Evolutionary conservation across 2,329 filamentous ascomycete species (phyloP), one percentile per base, ranked within the genome.

Genomic region (Stachybotrys chlorohalonatus): DNA sequence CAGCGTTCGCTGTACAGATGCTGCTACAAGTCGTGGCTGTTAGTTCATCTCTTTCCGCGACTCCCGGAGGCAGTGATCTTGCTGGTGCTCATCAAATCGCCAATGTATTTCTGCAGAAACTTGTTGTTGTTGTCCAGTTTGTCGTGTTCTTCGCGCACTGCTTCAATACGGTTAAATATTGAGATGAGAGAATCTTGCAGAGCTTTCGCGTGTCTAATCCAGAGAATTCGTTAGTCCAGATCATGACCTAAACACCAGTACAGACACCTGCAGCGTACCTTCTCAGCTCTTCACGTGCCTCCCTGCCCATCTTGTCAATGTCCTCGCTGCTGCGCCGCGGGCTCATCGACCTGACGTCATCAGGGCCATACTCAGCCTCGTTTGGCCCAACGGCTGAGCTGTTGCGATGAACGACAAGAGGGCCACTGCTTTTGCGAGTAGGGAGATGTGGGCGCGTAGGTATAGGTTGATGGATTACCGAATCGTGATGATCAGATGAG

Each of bases 71-170:
- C 78, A 1, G 84, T 87, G 62, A 88, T 87, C 66, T 87, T 87
- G 68, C 82, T 85, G n/a, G 85, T 87, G 62, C 90, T 89, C 83
- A 96, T 97, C 54, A 97, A 79, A 66, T 96, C 93, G 60, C 93
- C 93, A 64, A 97, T 97, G 69, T 97, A 97, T 70, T 96, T 96
- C 71, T 97, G 93, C 51, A 99, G 75, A 67, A 97, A 96, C 66
- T 91, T 93, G 79, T 99, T 99, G 70, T 96, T 92, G 70, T 82
- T 94, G 71, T 97, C 92, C 54, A 99, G 84, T 73, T 96, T 96
- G 74, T 96, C 90, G 68, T 99, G 92, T 68, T 97, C 93, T 63
- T 89, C 87, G 70, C 91, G 90, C 59, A 97, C 92, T 32, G 90
- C 89, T 67, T 99, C 94, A 68, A 97, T 95, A 52, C 91, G 88